phyloP scores from a whole-genome alignment of 164 flowering plant genomes.

The Vitis vinifera region ASM3070453v1 NC_081806.1:114501-115000 shows the following conservation, averaged over 20 bases:
- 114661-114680: constrained; percentile 44
- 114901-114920: neutral
- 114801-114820: no score
- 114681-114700: constrained; percentile 30
- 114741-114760: constrained; percentile 50
- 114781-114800: constrained; percentile 34
- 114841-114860: neutral
- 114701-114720: constrained; percentile 40
- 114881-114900: constrained; percentile 14
- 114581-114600: constrained; percentile 52
- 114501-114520: constrained; percentile 66
- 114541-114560: constrained; percentile 34
- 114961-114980: neutral
- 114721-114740: constrained; percentile 39
- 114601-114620: constrained; percentile 18
- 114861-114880: neutral
- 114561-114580: constrained; percentile 57
- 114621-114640: constrained; percentile 13
- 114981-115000: neutral
- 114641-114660: constrained; percentile 43
- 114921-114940: constrained; percentile 6
- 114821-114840: no score
- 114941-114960: no score
- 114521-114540: constrained; percentile 32
- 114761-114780: constrained; percentile 58